phyloP scores from a whole-genome alignment of 306 rosid genomes.

The Fragaria nilgerrensis region DNA sequence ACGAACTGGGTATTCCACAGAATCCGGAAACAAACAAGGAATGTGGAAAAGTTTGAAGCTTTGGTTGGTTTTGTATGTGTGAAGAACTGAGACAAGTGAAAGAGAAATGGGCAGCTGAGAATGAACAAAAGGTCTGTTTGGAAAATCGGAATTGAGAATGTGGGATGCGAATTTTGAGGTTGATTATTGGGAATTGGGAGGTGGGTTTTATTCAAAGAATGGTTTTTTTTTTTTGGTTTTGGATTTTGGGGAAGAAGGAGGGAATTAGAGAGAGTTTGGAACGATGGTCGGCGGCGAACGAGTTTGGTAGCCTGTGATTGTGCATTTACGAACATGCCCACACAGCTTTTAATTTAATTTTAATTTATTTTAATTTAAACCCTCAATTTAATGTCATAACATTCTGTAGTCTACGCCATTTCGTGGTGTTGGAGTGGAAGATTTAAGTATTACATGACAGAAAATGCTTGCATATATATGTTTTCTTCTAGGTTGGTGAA shows the following conservation, averaged over 20 bases:
- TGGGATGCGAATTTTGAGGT: background rate
- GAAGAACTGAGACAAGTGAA: background rate
- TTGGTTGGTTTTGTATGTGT: background rate
- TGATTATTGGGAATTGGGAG: background rate
- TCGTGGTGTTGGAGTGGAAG: too few species aligned
- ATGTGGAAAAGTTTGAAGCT: slow-evolving; percentile 13
- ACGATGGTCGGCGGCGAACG: slow-evolving; percentile 9
- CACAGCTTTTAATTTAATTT: background rate
- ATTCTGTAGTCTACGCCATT: too few species aligned
- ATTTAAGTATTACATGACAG: too few species aligned
- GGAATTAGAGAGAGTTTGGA: background rate
- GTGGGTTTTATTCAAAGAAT: background rate
- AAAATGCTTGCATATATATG: too few species aligned
- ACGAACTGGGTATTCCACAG: background rate
- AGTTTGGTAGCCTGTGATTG: background rate
- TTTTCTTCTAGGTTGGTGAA: too few species aligned
- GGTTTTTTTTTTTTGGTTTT: background rate
- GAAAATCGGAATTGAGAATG: background rate
- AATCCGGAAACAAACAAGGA: background rate
- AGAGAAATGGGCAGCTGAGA: slow-evolving; percentile 3
- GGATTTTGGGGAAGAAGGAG: background rate
- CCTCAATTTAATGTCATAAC: too few species aligned
- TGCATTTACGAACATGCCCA: background rate
- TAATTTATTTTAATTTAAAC: too few species aligned
- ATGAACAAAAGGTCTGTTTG: background rate